Evolutionary conservation across 2,329 filamentous ascomycete genomes (phyloP).

Genomic region (Cercospora canescens): DNA sequence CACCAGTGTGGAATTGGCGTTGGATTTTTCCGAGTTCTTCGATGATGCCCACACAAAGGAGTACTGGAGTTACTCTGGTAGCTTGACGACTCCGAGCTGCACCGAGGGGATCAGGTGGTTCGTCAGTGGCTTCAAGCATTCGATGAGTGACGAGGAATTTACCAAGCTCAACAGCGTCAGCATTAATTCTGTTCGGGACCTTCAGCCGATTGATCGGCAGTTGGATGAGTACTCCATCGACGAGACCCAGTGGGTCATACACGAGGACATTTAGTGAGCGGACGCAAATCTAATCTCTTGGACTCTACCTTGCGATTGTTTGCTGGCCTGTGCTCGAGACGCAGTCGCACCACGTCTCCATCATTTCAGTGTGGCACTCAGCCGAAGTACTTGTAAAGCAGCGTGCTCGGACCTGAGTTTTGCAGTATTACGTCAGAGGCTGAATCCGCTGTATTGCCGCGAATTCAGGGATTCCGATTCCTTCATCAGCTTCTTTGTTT

Average conservation of each 20-base stretch:
- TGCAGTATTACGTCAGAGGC: not conserved
- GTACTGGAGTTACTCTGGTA: conserved; percentile 50
- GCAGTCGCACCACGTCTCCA: not conserved
- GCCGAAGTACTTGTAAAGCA: not conserved
- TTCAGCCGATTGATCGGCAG: not conserved
- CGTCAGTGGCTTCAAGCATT: conserved; percentile 22
- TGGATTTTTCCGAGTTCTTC: not conserved
- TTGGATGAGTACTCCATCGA: not conserved
- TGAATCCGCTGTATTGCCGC: not conserved
- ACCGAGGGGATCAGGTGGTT: conserved; percentile 51
- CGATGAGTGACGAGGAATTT: not conserved
- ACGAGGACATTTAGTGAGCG: not conserved
- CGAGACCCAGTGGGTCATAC: not conserved
- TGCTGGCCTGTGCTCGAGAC: not conserved
- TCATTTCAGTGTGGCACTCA: not conserved
- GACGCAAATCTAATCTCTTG: not conserved
- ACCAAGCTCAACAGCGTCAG: not conserved
- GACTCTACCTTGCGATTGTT: not conserved
- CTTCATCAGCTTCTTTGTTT: not conserved
- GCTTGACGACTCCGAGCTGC: conserved; percentile 50
- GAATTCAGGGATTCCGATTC: not conserved
- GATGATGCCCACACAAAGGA: not conserved
- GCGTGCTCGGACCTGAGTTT: not conserved
- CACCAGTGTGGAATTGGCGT: not conserved
- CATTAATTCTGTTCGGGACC: not conserved